A percentile compares a stretch with the other conserved stretches of the same genome.
Evolutionary conservation across 2,329 filamentous ascomycete species (phyloP).

Genomic region (Diplodia seriata): DNA sequence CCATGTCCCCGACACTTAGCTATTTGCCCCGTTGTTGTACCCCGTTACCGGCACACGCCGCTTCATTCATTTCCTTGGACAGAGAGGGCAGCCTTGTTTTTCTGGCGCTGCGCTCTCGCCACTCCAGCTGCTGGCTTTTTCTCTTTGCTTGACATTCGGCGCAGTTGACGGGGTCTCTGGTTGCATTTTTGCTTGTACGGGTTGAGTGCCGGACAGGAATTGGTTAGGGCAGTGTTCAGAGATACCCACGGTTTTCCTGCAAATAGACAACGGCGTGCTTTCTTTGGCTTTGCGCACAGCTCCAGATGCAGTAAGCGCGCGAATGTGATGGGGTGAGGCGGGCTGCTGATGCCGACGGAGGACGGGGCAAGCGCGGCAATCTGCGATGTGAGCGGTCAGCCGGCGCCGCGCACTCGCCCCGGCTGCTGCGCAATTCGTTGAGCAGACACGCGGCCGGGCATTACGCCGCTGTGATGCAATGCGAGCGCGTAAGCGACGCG

Average conservation of each 20-base stretch:
- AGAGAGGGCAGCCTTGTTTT: conserved; percentile 11
- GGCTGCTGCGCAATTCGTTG: neutral
- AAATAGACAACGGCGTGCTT: conserved; percentile 23
- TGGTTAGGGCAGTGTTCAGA: conserved; percentile 26
- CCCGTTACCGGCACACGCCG: conserved; percentile 17
- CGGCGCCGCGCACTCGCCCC: too few relatives aligned
- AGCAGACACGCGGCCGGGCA: neutral
- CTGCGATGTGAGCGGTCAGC: conserved; percentile 1
- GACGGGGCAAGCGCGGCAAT: conserved; percentile 13
- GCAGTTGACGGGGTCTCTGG: neutral
- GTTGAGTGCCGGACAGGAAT: neutral
- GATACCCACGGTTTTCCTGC: conserved; percentile 28
- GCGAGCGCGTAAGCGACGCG: neutral
- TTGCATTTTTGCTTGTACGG: neutral
- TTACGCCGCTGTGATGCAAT: conserved; percentile 2
- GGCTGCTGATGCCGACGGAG: neutral
- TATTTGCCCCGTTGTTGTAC: neutral
- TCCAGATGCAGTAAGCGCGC: neutral
- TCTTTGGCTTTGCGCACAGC: conserved; percentile 6
- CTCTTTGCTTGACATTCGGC: neutral
- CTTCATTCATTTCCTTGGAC: conserved; percentile 21
- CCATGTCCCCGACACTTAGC: neutral
- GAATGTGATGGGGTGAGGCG: conserved; percentile 9
- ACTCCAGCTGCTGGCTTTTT: neutral
- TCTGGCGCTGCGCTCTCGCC: neutral